Conservation (phyloP, 805 yeast genomes). For the Saturnispora galanensis region DNA sequence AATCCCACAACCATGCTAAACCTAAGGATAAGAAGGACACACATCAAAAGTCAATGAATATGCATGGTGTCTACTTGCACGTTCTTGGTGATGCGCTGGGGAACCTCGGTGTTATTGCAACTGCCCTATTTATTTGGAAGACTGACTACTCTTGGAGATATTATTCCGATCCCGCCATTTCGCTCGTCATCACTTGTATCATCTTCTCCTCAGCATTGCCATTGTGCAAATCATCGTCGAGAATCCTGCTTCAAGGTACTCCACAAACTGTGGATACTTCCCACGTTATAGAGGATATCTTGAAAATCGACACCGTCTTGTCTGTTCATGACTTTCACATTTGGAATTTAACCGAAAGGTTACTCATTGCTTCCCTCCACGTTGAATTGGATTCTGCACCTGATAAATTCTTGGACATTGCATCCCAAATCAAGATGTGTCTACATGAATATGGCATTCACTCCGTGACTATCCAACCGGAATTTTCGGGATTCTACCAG, state of each 20-base stretch:
- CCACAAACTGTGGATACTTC: conserved; percentile 78
- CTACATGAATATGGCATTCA: conserved; percentile 81
- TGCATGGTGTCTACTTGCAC: conserved; percentile 95
- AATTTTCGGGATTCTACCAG: conserved; percentile 41
- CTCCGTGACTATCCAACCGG: conserved; percentile 95
- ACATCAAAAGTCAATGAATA: conserved; percentile 62
- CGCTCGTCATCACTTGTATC: conserved; percentile 75
- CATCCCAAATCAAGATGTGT: conserved; percentile 64
- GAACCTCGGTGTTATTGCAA: conserved; percentile 80
- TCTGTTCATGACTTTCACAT: conserved; percentile 93
- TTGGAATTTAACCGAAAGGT: conserved; percentile 88
- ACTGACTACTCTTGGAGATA: conserved; percentile 83
- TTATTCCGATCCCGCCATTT: conserved; percentile 78
- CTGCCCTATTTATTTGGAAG: conserved; percentile 91
- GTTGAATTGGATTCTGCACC: conserved; percentile 61
- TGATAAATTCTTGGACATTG: conserved; percentile 59
- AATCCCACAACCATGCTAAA: conserved; percentile 1
- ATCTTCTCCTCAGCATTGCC: conserved; percentile 91
- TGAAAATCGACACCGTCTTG: conserved; percentile 58
- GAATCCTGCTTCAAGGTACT: conserved; percentile 85
- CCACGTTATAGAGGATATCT: conserved; percentile 58
- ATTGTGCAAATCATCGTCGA: conserved; percentile 73
- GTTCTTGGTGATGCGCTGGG: conserved; percentile 96
- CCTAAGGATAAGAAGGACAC: conserved; percentile 7
- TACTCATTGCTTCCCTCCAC: conserved; percentile 82